A percentile compares a stretch with the other conserved stretches of the same genome.
phyloP scores from a whole-genome alignment of 352 stramenopile species.

The Phytophthora multivora region DNA sequence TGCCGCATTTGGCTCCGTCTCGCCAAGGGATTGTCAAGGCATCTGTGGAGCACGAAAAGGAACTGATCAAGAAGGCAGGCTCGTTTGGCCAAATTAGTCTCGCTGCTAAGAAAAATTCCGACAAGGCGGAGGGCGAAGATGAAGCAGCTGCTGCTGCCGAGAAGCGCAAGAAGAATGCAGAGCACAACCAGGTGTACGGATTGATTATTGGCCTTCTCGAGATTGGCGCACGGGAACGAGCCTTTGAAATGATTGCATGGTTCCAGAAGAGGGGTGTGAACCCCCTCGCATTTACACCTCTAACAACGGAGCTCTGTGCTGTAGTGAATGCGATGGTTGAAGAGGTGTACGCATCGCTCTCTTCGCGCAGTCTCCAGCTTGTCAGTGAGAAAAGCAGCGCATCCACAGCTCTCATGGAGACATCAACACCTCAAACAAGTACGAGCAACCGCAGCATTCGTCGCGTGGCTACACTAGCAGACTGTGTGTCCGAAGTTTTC shows the following conservation, averaged over 20 bases:
- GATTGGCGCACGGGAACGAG: conserved; percentile 62
- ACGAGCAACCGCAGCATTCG: conserved; percentile 36
- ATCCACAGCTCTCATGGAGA: conserved; percentile 2
- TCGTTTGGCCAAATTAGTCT: conserved; percentile 83
- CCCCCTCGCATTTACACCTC: conserved; percentile 63
- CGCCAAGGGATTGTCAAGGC: conserved; percentile 62
- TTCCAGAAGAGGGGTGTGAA: conserved; percentile 73
- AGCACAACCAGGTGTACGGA: conserved; percentile 81
- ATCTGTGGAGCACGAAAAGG: conserved; percentile 51
- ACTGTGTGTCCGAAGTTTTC: conserved; percentile 59
- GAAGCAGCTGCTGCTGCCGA: conserved; percentile 28
- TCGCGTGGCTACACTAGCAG: conserved; percentile 40
- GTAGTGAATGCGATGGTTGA: conserved; percentile 72
- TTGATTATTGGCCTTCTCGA: conserved; percentile 84
- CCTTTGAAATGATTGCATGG: conserved; percentile 84
- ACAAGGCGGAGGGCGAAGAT: conserved; percentile 33
- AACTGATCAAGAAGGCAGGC: conserved; percentile 55
- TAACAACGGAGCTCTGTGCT: conserved; percentile 67
- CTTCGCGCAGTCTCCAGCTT: conserved; percentile 55
- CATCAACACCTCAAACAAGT: conserved; percentile 5
- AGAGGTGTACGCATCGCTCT: conserved; percentile 61
- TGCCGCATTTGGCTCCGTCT: conserved; percentile 80
- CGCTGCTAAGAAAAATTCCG: conserved; percentile 50
- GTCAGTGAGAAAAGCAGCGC: conserved; percentile 17
- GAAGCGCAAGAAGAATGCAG: conserved; percentile 28